These are phyloP conservation scores for Leishmania braziliensis DNA, from an alignment of 208 protist genomes.

Conservation along the genomic window DNA sequence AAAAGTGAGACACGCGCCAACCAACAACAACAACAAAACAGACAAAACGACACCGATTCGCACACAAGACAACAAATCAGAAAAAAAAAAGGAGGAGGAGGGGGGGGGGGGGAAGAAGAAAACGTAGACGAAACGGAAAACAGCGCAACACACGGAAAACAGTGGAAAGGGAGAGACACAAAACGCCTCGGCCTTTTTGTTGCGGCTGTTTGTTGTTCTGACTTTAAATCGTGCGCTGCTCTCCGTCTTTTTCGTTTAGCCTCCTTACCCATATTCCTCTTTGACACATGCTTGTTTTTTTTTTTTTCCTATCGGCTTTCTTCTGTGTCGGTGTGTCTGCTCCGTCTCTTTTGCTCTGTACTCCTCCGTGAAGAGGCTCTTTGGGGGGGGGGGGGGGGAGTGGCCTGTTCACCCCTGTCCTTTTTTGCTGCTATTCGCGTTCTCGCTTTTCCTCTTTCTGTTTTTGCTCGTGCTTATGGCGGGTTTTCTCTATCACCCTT, in stretches of 20 bases:
- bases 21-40: slow-evolving; percentile 3
- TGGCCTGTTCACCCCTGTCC: too few relatives aligned
- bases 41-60: neutral
- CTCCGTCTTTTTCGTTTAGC: neutral
- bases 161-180: neutral
- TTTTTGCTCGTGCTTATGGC: neutral
- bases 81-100: neutral
- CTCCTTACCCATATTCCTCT: slow-evolving; percentile 7
- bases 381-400: too few relatives aligned
- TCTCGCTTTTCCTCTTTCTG: neutral
- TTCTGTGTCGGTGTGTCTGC: neutral
- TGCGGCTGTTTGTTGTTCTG: neutral
- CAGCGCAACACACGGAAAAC: too few relatives aligned
- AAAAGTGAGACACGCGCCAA: slow-evolving; percentile 1
- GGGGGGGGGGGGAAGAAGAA: too few relatives aligned
- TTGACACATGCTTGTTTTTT: slow-evolving; percentile 2
- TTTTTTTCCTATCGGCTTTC: neutral
- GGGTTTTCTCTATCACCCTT: neutral
- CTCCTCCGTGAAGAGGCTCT: neutral
- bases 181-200: neutral
- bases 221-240: slow-evolving; percentile 7
- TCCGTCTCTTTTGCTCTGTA: neutral
- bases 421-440: neutral
- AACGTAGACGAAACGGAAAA: too few relatives aligned
- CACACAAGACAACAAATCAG: slow-evolving; percentile 1